Evolutionary conservation across 441 rosid genomes (phyloP), one percentile per base, ranked within the genome.

Genomic region (Isatis lusitanica): DNA sequence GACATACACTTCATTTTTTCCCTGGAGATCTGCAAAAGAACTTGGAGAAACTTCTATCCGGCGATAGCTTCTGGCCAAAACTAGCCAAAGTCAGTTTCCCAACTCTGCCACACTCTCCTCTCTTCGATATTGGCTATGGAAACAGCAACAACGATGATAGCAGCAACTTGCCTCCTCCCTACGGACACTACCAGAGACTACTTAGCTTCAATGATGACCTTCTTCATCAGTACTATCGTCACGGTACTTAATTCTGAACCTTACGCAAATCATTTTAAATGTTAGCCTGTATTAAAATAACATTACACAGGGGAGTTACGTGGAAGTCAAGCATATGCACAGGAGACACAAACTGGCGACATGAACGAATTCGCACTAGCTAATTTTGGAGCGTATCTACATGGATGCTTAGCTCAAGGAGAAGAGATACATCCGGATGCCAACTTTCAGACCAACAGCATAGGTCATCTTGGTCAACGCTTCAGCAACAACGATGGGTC

Each of bases 31-130:
- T 74, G 16, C 61, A 67, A 24, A 31, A 33, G 9, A 67, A 21
- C 57, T 31, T 60, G 36, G 73, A 51, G 5, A 67, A 74, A 30
- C 62, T 66, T 60, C 2, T 51, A 63, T 21, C 73, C 9, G 1
- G n/a, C 30, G 1, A 31, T 67, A 51, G 9, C 63, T 67, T 60
- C 63, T 74, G 78, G 78, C 51, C 63, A 15, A n/a, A 51, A 7
- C 78, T 61, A 15, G 9, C 7, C 53, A 15, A 40, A 15, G 68
- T 33, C 39, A 3, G 1, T 15, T 74, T 67, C 48, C 78, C 78
- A 6, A 7, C 30, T 40, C 30, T 42, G 51, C 66, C 46, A 59
- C 28, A 57, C 0, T 17, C 38, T 51, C 9, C 9, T 35, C 10
- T 60, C 51, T 67, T 74, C 33, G 63, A 60, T 11, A 31, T 30